These are phyloP conservation scores for Peterozyma toletana DNA, from an alignment of 805 yeast genomes.

Conservation along the genomic window DNA sequence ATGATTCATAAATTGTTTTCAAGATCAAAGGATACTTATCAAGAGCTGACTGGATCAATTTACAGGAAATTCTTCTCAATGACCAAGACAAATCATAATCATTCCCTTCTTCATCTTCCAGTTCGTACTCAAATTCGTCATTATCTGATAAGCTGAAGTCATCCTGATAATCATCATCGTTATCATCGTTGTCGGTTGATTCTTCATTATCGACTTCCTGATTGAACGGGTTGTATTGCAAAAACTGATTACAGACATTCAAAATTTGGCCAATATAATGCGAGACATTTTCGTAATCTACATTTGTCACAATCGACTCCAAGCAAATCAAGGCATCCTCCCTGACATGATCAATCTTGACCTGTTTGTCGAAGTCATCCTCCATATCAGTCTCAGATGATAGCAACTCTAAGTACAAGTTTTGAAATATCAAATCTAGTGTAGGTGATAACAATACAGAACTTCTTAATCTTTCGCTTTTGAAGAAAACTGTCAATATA, in stretches of 20 bases:
- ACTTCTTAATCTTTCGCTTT: slow-evolving; percentile 5
- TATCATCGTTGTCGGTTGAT: slow-evolving; percentile 28
- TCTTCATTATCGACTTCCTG: slow-evolving; percentile 21
- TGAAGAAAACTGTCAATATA: slow-evolving; percentile 7
- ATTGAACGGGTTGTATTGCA: slow-evolving; percentile 40
- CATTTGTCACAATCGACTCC: slow-evolving; percentile 28
- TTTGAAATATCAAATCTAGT: slow-evolving; percentile 13
- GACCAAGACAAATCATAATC: slow-evolving; percentile 53
- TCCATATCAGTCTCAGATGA: slow-evolving; percentile 10
- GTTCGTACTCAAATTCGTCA: slow-evolving; percentile 28
- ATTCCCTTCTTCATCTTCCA: slow-evolving; percentile 30
- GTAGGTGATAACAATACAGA: slow-evolving; percentile 7
- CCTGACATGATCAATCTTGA: slow-evolving; percentile 38
- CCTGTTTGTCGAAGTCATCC: slow-evolving; percentile 35
- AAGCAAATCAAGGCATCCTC: slow-evolving; percentile 39
- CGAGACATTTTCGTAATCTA: slow-evolving; percentile 26
- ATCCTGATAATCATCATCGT: slow-evolving; percentile 39
- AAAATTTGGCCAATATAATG: slow-evolving; percentile 20
- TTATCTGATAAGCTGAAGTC: slow-evolving; percentile 23
- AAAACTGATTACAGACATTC: slow-evolving; percentile 21
- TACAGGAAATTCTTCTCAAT: slow-evolving; percentile 45
- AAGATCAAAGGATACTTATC: slow-evolving; percentile 27
- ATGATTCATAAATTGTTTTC: slow-evolving; percentile 21
- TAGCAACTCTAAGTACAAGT: slow-evolving; percentile 20
- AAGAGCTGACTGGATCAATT: slow-evolving; percentile 31